Percentiles rank a stretch among this genome's conserved stretches.
phyloP scores from a whole-genome alignment of 208 protist genomes.

The Crithidia fasciculata region DNA sequence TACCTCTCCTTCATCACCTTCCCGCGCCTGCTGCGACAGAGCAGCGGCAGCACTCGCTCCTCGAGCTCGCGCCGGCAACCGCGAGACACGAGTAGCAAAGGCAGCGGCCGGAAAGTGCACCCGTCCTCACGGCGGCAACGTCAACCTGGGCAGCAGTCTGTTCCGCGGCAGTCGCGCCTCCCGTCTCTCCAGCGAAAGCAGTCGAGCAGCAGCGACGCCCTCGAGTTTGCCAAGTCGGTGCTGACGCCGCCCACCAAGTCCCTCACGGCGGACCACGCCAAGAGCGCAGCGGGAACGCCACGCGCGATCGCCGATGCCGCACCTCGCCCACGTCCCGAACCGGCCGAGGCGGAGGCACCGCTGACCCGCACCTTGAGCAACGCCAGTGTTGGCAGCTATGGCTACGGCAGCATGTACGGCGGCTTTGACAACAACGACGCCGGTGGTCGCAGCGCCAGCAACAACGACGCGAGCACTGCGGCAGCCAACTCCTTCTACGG shows the following conservation, averaged over 20 bases:
- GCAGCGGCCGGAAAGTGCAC: no score
- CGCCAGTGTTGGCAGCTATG: constrained; percentile 13
- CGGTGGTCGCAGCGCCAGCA: not conserved
- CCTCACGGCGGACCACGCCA: not conserved
- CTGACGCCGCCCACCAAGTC: not conserved
- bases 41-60: no score
- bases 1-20: no score
- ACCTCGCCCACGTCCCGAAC: not conserved
- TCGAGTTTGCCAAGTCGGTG: constrained; percentile 9
- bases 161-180: no score
- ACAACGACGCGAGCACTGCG: not conserved
- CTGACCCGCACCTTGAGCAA: constrained; percentile 6
- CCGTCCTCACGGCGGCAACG: no score
- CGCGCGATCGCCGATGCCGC: not conserved
- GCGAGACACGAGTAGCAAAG: no score
- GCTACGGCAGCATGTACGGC: constrained; percentile 17
- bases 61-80: no score
- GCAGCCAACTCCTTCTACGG: constrained; percentile 9
- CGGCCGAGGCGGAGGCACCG: not conserved
- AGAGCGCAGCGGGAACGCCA: not conserved
- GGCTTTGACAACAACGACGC: constrained; percentile 4
- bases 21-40: no score
- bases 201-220: constrained; percentile 2
- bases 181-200: constrained; percentile 9
- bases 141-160: no score